Evolutionary conservation across 2,329 filamentous ascomycete species (phyloP), one percentile per base, ranked within the genome.

Genomic region (Aureobasidium sp.): DNA sequence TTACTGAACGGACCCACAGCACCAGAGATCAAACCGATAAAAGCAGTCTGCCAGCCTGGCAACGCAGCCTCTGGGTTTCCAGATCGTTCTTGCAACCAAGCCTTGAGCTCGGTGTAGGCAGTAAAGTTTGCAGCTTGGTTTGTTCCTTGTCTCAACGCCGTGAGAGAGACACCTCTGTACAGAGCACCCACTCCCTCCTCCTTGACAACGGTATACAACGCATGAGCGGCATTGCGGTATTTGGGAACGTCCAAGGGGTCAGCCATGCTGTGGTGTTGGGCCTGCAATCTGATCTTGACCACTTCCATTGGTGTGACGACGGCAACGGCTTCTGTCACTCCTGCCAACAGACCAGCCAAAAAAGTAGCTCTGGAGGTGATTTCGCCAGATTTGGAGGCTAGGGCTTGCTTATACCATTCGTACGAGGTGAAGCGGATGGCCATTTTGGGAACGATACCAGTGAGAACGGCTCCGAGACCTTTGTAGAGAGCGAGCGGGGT

Each of bases 91-190:
- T 91, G 87, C 59, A 97, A 81, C 59, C 81, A 80, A 64, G 88
- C 84, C 80, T 96, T 96, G 77, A 99, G 87, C 77, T 97, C 91
- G 0, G 89, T 89, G 79, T 99, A 99, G 12, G 94, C 93, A 15
- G 93, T 97, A 81, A 99, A 99, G 81, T 99, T 99, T 76, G 93
- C 92, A 51, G 95, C 94, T 81, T 99, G 94, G 79, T 99, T 99
- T 66, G 88, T 92, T 66, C 94, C 94, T 81, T 99, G 94, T 63
- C 94, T 85, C 69, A 99, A 82, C 0, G 94, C 94, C 1, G 94
- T 99, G 63, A 99, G 82, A 34, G 89, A 91, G 5, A 99, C 94
- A 73, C 94, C 94, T 64, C 94, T 89, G 79, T 96, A 99, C 39
- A 99, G 78, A 5, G 92, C 89, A 62, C 90, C 86, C 68, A 89